Base-by-base conservation (phyloP, 2,329 filamentous ascomycete species). In the Aspergillus pseudonomiae region DNA sequence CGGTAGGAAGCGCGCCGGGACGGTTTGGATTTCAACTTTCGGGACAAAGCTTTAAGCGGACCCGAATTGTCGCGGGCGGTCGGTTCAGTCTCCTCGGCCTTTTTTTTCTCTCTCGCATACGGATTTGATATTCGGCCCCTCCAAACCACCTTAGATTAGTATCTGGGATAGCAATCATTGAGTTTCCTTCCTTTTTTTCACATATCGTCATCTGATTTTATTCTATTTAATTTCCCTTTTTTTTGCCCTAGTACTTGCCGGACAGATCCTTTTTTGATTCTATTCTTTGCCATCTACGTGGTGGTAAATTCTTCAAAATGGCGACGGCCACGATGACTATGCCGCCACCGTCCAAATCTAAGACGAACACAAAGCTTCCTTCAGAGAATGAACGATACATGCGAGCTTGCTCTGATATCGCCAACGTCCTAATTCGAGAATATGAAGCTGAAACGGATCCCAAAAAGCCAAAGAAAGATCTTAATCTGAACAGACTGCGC, bases 361-460 rank as follows among this genome's bases (percentile, higher is more conserved):
- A 88, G 71, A 95, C 92, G 79, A 90, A 87, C 72, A 82, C 86
- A 70, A 92, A 94, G 71, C 85, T 97, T 14, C 87, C 93, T 2
- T 92, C 95, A 30, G 95, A 99, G 80, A 97, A 94, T 79, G 95
- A 99, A 81, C 89, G 95, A 59, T 97, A 92, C 78, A 87, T 98
- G 78, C 88, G 93, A 77, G 95, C 93, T 71, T 99, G 96, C 79
- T 94, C 94, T 66, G 96, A 99, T 72, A 94, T 99, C 73, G 94
- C 94, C 59, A 96, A 92, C 75, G 91, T 90, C 60, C 86, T 99
- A 55, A 97, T 99, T 71, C 93, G 97, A 75, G 94, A 98, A 74
- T 93, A 96, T 76, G 94, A 98, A 79, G 85, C 91, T 32, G 86
- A 89, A 69, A 89, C 89, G 70, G 89, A 96, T 75, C 85, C 87